Conservation (phyloP, 2,329 filamentous ascomycete species). For the Diaporthe velutina region DNA sequence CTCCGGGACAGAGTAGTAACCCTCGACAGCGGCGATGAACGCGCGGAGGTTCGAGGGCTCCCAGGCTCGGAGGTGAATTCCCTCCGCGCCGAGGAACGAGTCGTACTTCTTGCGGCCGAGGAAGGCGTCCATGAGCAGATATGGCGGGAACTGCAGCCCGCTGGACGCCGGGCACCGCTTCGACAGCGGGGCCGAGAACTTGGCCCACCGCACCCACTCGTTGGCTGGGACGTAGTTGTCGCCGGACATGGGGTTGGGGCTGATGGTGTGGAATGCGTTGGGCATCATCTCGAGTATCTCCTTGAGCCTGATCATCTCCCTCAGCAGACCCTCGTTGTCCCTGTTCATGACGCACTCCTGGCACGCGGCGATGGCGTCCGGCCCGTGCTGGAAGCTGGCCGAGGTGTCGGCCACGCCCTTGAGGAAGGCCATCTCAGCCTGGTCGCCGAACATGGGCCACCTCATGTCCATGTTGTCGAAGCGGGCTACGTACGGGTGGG, state of each 20-base stretch:
- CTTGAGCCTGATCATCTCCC: conserved; percentile 64
- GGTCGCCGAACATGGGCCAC: conserved; percentile 67
- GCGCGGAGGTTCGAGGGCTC: conserved; percentile 66
- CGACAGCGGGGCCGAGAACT: conserved; percentile 64
- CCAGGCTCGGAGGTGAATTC: conserved; percentile 66
- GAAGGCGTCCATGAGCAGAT: conserved; percentile 68
- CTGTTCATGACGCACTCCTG: conserved; percentile 67
- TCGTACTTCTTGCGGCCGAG: conserved; percentile 63
- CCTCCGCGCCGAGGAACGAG: conserved; percentile 65
- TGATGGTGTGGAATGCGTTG: conserved; percentile 67
- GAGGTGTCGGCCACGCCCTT: conserved; percentile 63
- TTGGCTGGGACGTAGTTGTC: conserved; percentile 63
- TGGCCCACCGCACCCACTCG: conserved; percentile 64
- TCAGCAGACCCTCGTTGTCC: conserved; percentile 63
- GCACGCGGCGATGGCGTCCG: conserved; percentile 64
- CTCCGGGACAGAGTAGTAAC: conserved; percentile 66
- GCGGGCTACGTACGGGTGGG: conserved; percentile 62
- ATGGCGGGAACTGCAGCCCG: conserved; percentile 65
- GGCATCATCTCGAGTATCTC: conserved; percentile 67
- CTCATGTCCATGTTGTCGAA: conserved; percentile 67
- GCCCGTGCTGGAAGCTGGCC: conserved; percentile 59
- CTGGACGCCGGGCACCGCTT: conserved; percentile 64
- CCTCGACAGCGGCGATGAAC: conserved; percentile 67
- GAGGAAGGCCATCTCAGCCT: conserved; percentile 64
- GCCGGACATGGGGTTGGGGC: conserved; percentile 63